Evolutionary conservation across 2,329 filamentous ascomycete species (phyloP), one percentile per base, ranked within the genome.

Genomic region (Paramyrothecium roridum): DNA sequence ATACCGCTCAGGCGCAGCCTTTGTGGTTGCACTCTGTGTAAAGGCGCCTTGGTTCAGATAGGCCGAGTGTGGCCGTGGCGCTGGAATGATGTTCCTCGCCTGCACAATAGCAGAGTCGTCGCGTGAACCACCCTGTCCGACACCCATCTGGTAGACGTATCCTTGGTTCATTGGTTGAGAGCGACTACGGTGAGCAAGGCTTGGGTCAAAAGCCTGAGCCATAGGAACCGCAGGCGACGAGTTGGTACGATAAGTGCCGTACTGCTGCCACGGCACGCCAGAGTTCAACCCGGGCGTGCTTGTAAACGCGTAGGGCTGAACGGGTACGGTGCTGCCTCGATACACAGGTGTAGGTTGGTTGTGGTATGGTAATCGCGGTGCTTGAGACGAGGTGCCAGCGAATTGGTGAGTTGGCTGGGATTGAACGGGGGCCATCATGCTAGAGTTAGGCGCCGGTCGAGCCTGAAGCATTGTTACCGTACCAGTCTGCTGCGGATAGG

Each of bases 261-360:
- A 72, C 45, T 79, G 77, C 58, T 82, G 78, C 74, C 84, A 81
- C 60, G 80, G 75, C 59, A 76, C 73, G 48, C 71, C 72, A 57
- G 79, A 82, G 57, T 82, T 80, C 62, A 90, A 73, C 59, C 80
- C 86, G 22, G 88, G 87, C n/a, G 87, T 88, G 63, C 79, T 81
- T 3, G 84, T 88, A 67, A 92, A 92, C 46, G 88, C 87, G 73
- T 92, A 93, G 10, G 89, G 88, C 67, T 91, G 88, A 58, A 90
- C 84, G 16, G 87, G 84, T 22, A 77, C 77, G 34, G 79, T 75
- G 60, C 75, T 80, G 58, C 79, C 78, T 65, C 80, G 84, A 69
- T 84, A 88, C 54, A 72, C 77, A 46, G 75, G 68, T 45, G 76
- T 74, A 40, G 70, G 67, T 61, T 70, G 78, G 16, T 57, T 61